Conservation (phyloP, 2,329 filamentous ascomycete species). For the Xylariaceae sp. region DNA sequence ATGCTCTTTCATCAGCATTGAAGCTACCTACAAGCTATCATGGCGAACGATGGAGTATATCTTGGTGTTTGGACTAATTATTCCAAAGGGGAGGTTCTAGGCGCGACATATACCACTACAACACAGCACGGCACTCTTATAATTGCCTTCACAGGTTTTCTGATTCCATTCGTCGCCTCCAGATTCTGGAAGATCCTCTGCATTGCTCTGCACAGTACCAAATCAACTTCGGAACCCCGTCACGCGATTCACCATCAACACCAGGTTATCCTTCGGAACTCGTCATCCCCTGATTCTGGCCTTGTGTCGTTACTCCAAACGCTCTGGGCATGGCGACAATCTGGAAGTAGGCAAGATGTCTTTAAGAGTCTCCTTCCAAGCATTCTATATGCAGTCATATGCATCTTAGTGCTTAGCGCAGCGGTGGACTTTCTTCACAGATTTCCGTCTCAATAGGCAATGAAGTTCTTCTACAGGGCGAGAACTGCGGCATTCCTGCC, state of each 20-base stretch:
- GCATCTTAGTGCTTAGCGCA: slow-evolving; percentile 5
- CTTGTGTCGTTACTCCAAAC: slow-evolving; percentile 5
- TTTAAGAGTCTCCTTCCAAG: not conserved
- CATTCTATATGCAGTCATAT: not conserved
- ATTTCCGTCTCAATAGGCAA: slow-evolving; percentile 12
- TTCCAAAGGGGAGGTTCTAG: slow-evolving; percentile 10
- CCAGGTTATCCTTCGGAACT: slow-evolving; percentile 17
- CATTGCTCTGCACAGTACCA: slow-evolving; percentile 7
- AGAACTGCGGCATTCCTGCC: slow-evolving; percentile 4
- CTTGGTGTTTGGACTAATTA: slow-evolving; percentile 16
- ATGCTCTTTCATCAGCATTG: no score
- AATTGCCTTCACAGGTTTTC: slow-evolving; percentile 15
- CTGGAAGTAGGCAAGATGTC: not conserved
- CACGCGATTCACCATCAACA: slow-evolving; percentile 15
- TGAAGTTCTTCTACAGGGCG: slow-evolving; percentile 12
- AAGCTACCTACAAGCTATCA: no score
- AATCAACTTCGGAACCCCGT: slow-evolving; percentile 1
- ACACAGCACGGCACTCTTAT: slow-evolving; percentile 7
- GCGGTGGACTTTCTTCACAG: slow-evolving; percentile 17
- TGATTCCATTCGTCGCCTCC: slow-evolving; percentile 15
- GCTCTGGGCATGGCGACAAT: slow-evolving; percentile 5
- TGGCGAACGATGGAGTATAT: slow-evolving; percentile 4
- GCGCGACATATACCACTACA: slow-evolving; percentile 9
- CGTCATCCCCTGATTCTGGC: slow-evolving; percentile 7
- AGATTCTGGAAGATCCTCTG: slow-evolving; percentile 17